A percentile compares a stretch with the other conserved stretches of the same genome.
These are phyloP conservation scores for Rhododendron molle DNA, from an alignment of 148 eudicot genomes.

Conservation along the genomic window DNA sequence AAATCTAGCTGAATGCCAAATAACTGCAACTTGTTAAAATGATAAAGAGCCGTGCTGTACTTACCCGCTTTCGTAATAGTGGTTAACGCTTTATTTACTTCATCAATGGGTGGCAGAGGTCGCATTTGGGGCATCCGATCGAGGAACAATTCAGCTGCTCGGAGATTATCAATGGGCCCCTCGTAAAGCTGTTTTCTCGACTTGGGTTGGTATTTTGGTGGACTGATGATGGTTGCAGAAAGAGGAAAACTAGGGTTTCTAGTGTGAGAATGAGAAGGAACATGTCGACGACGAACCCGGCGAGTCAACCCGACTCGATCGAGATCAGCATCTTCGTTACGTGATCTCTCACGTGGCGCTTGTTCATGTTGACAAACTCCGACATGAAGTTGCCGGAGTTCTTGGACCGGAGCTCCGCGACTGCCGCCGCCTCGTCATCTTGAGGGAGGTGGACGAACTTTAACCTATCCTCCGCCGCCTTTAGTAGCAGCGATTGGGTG, in stretches of 20 bases:
- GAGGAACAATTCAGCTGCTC: not conserved
- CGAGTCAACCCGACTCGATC: not conserved
- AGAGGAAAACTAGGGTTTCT: not conserved
- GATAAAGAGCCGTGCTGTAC: not conserved
- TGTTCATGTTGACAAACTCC: constrained; percentile 2
- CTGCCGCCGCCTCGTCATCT: not conserved
- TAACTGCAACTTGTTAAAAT: not conserved
- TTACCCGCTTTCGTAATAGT: not conserved
- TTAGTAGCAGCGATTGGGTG: not conserved
- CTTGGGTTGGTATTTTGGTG: not conserved
- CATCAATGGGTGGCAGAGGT: not conserved
- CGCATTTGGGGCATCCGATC: not conserved
- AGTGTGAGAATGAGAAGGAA: not conserved
- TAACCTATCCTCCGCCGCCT: not conserved
- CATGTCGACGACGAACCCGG: constrained; percentile 28
- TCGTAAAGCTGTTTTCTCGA: not conserved
- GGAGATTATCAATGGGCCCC: not conserved
- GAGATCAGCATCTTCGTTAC: not conserved
- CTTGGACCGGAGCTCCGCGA: not conserved
- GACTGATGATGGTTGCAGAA: not conserved
- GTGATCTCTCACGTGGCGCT: constrained; percentile 1
- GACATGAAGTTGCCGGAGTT: not conserved
- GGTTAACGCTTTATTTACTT: not conserved
- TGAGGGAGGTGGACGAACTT: constrained; percentile 8
- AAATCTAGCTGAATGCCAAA: not conserved